Conservation (phyloP, 2,329 filamentous ascomycete genomes). For the Colletotrichum tofieldiae region DNA sequence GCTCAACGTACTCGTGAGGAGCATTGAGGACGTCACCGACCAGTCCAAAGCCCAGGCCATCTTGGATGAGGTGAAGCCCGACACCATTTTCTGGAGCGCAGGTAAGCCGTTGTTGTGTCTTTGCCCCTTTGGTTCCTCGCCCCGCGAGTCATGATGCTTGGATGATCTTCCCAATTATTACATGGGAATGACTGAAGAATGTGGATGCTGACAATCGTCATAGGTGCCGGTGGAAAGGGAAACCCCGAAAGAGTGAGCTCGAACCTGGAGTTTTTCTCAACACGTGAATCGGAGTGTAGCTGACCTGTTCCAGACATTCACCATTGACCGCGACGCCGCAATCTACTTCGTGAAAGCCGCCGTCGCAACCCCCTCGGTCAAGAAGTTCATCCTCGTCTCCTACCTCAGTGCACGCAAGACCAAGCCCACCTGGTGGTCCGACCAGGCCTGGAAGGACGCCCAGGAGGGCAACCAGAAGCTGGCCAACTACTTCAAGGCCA, state of each 20-base stretch:
- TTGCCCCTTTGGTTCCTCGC: background rate
- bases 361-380: conserved; percentile 67
- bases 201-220: conserved; percentile 37
- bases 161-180: background rate
- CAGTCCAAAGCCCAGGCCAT: conserved; percentile 74
- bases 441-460: conserved; percentile 64
- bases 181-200: background rate
- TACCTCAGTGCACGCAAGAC: conserved; percentile 69
- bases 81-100: conserved; percentile 80
- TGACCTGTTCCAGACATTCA: conserved; percentile 62
- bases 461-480: conserved; percentile 62
- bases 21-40: conserved; percentile 78
- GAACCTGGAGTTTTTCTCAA: background rate
- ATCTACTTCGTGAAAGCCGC: conserved; percentile 74
- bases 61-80: conserved; percentile 72
- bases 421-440: conserved; percentile 70
- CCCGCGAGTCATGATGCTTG: conserved; percentile 12
- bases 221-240: conserved; percentile 73
- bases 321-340: conserved; percentile 76
- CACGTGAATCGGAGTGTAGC: conserved; percentile 3
- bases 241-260: conserved; percentile 62
- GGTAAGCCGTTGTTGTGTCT: conserved; percentile 58
- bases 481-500: conserved; percentile 72
- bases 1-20: conserved; percentile 79
- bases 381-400: conserved; percentile 76